Conservation (phyloP, 2,329 filamentous ascomycete genomes). For the Aspergillus pseudonomiae region DNA sequence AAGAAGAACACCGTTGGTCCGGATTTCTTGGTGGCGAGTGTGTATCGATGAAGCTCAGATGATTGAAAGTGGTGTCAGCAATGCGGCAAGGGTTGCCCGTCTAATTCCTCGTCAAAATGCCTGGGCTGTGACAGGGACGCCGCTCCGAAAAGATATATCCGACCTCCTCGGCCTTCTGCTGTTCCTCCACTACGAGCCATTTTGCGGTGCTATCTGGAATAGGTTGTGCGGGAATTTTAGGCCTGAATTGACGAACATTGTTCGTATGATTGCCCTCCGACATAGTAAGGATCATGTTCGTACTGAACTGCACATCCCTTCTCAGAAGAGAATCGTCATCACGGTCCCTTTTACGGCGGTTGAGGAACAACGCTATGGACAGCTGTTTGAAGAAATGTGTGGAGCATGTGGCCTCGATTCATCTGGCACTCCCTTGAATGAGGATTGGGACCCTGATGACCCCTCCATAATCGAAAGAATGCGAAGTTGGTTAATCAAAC, state of each 20-base stretch:
- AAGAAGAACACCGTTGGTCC: constrained; percentile 73
- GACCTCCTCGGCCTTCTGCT: constrained; percentile 80
- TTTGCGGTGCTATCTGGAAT: constrained; percentile 70
- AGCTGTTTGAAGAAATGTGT: constrained; percentile 75
- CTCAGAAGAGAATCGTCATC: constrained; percentile 83
- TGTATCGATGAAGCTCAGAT: constrained; percentile 76
- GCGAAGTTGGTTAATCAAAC: constrained; percentile 74
- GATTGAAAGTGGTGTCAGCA: constrained; percentile 85
- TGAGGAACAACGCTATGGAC: constrained; percentile 85
- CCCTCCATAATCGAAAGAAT: constrained; percentile 66
- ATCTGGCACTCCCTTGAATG: constrained; percentile 63
- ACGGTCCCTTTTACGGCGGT: constrained; percentile 87
- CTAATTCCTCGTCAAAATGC: constrained; percentile 81
- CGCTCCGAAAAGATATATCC: constrained; percentile 75
- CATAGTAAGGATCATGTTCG: constrained; percentile 84
- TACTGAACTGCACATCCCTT: constrained; percentile 75
- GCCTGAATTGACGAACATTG: constrained; percentile 67
- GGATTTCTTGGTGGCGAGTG: constrained; percentile 86
- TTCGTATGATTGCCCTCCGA: constrained; percentile 72
- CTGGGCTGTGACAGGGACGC: constrained; percentile 92
- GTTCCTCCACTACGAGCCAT: constrained; percentile 80
- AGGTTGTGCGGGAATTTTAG: constrained; percentile 65
- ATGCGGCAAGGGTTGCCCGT: constrained; percentile 78
- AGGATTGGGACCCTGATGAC: constrained; percentile 68
- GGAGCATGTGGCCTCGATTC: constrained; percentile 67